A percentile compares a stretch with the other conserved stretches of the same genome.
Conservation (phyloP, 2,329 filamentous ascomycete species). For the Rhynchosporium secalis region DNA sequence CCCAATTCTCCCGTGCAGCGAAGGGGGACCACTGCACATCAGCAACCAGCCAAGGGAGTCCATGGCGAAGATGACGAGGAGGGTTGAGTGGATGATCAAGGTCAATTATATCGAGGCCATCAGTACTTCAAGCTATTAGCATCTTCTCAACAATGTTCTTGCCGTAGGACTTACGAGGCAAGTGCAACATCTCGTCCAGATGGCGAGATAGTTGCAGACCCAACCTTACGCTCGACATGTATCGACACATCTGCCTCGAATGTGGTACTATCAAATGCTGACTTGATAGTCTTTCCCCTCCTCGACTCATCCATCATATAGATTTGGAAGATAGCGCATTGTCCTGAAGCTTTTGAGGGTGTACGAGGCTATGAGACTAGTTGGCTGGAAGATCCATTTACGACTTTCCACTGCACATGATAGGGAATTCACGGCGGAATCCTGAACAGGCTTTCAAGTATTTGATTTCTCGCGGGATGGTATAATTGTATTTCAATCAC, state of each 20-base stretch:
- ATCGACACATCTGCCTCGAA: conserved; percentile 85
- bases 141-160: background rate
- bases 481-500: no score
- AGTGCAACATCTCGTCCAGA: conserved; percentile 87
- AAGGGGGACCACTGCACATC: conserved; percentile 98
- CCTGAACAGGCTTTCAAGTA: no score
- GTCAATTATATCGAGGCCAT: conserved; percentile 88
- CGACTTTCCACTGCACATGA: conserved; percentile 30
- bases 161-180: conserved; percentile 58
- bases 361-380: background rate
- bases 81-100: conserved; percentile 86
- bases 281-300: conserved; percentile 61
- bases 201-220: conserved; percentile 90
- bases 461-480: no score
- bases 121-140: conserved; percentile 49
- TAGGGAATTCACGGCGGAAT: conserved; percentile 1
- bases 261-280: conserved; percentile 80
- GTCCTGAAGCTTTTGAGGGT: conserved; percentile 20
- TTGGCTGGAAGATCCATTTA: background rate
- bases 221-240: conserved; percentile 70
- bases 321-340: conserved; percentile 23
- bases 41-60: conserved; percentile 89
- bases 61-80: conserved; percentile 81
- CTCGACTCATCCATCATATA: conserved; percentile 43
- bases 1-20: conserved; percentile 85